Conservation (phyloP, 1,284 basidiomycete species). For the Ganoderma resinaceum region DNA sequence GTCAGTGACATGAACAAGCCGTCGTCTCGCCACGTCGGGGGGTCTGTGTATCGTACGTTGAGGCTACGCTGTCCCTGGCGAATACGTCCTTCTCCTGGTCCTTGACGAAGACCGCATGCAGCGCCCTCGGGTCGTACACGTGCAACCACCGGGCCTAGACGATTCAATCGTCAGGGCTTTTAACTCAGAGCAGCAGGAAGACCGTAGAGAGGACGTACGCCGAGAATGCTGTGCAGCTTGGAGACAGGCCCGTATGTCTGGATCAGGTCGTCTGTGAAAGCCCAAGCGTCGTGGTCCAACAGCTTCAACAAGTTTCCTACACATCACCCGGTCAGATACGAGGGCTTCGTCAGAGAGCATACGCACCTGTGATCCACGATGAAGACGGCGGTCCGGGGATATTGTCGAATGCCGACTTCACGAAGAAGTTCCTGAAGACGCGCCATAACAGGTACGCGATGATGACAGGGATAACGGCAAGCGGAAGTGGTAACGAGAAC, state of each 20-base stretch:
- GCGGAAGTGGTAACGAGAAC: background rate
- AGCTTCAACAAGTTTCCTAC: conserved; percentile 8
- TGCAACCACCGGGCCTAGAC: conserved; percentile 8
- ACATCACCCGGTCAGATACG: background rate
- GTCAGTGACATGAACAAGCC: background rate
- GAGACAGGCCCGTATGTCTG: conserved; percentile 10
- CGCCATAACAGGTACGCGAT: background rate
- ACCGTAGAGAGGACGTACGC: background rate
- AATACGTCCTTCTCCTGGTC: conserved; percentile 11
- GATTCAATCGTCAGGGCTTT: background rate
- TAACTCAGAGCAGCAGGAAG: background rate
- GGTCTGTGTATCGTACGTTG: background rate
- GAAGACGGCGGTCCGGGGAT: conserved; percentile 1
- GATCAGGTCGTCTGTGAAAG: conserved; percentile 3
- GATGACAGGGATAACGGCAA: background rate
- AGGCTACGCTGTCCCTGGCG: background rate
- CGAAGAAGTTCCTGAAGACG: background rate
- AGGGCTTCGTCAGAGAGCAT: background rate
- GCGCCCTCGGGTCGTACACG: conserved; percentile 14
- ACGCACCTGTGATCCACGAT: background rate
- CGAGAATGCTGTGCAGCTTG: background rate
- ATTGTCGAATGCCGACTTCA: background rate
- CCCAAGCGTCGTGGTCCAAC: conserved; percentile 9
- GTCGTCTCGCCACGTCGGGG: background rate
- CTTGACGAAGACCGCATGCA: conserved; percentile 22